Evolutionary conservation across 2,329 filamentous ascomycete genomes (phyloP).

Genomic region (Sclerotinia glacialis): DNA sequence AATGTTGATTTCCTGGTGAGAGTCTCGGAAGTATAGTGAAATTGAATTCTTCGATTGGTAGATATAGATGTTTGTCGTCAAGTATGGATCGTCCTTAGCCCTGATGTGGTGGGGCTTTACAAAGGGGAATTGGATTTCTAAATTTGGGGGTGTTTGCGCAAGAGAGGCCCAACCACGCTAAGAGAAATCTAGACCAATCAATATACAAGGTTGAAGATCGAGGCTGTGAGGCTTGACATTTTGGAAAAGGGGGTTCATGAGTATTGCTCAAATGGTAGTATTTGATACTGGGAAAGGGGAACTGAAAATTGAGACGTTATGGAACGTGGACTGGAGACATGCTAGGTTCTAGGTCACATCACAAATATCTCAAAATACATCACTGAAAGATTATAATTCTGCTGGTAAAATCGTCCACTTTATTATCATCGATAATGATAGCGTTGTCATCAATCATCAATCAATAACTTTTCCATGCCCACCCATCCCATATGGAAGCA

Average conservation of each 20-base stretch:
- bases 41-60: neutral
- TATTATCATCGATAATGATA: conserved; percentile 30
- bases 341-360: neutral
- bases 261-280: too few species aligned
- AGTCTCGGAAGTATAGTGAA: neutral
- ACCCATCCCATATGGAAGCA: conserved; percentile 37
- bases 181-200: conserved; percentile 18
- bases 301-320: neutral
- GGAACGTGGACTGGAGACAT: neutral
- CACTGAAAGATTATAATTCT: neutral
- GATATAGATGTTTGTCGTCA: neutral
- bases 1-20: neutral
- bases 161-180: conserved; percentile 14
- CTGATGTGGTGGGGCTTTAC: conserved; percentile 10
- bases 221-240: neutral
- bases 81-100: neutral
- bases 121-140: conserved; percentile 12
- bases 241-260: neutral
- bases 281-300: neutral
- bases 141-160: conserved; percentile 16
- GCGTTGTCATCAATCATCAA: conserved; percentile 28
- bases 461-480: conserved; percentile 39
- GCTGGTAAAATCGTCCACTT: conserved; percentile 21
- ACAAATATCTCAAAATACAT: neutral
- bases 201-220: neutral